Base-by-base conservation (phyloP, 495 filamentous ascomycete genomes). In the Gamarada debralockiae region DNA sequence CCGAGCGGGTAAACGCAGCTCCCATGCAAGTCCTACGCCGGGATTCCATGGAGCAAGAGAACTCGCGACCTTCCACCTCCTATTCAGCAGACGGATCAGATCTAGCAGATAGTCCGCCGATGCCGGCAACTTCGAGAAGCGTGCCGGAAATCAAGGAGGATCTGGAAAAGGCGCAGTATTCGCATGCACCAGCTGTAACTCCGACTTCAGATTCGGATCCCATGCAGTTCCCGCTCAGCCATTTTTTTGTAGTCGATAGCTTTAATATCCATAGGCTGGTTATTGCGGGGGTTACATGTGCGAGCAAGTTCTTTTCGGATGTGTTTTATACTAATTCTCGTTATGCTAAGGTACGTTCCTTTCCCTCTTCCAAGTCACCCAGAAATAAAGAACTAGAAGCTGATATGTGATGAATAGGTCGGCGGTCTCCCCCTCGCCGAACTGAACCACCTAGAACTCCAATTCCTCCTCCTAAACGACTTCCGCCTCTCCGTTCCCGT, bases 231-330 rank as follows among this genome's bases (percentile, higher is more conserved):
- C 22, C 56, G 60, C 44, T 67, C 68, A 78, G 85, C 40, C 82
- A 90, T 59, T 97, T 91, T 61, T 99, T 99, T 63, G 92, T 97
- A 42, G 93, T 97, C 2, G 93, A 99, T 72, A 97, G 92, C 66
- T 99, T 93, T 70, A 99, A 99, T 69, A 99, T 99, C 58, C 93
- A 99, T 62, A 85, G 93, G 23, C 73, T 99, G 48, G 92, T 97
- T 40, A 99, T 99, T 67, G 91, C 93, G 8, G 93, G 92, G 18
- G 95, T 99, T 41, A 97, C 93, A 14, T 97, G 95, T 68, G 92
- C 95, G 10, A 96, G 92, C 79, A 99, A 99, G 72, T 99, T 97
- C 77, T 99, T 99, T 68, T 97, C 92, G 3, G 93, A 99, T 73
- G 90, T 97, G 38, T 99, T 99, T 62, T 99, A 97, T 63, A 99